Base-by-base conservation (phyloP, 2,329 filamentous ascomycete species). In the Exophiala bonariae region DNA sequence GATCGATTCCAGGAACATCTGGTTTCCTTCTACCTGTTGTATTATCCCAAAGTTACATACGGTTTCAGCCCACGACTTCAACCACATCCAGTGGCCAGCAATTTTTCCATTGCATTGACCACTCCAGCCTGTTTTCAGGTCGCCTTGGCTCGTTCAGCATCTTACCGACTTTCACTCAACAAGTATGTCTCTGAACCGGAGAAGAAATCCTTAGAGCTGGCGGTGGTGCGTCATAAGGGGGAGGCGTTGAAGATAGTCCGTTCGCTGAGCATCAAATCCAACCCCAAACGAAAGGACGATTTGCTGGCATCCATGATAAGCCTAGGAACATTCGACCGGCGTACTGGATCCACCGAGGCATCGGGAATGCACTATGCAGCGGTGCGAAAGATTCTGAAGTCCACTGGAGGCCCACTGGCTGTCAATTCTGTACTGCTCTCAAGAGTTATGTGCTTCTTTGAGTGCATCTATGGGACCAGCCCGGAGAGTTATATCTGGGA, bases 41-140 rank as follows among this genome's bases (percentile, higher is more conserved):
- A 55, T 32, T 57, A 55, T 26, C 54, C 54, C 34, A 52, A 52
- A 23, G 48, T 47, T 14, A 54, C 48, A 11, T 57, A 57, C 41
- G 54, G 54, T n/a, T 55, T 57, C 48, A 52, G 48, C 37, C 48
- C 54, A 4, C 51, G 44, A 11, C 48, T 57, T 4, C 44, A 46
- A 5, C 51, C 54, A 10, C 51, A 57, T 38, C 54, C 54, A 4
- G 54, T 57, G 0, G 51, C 51, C 32, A 57, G 48, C 45, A 57
- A 57, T 33, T 57, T 57, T 39, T 54, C 47, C 45, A 57, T 57
- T 31, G 51, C 51, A 2, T 22, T 57, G 40, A 49, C 41, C 26
- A 57, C 52, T 7, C 54, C 54, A n/a, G 44, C 54, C 4, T 55
- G 52, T 36, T 55, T 55, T 28, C 54, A 57, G 40, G 51, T 55